A percentile compares a stretch with the other conserved stretches of the same genome.
Evolutionary conservation across 176 grass and related monocot genomes (phyloP).

Genomic region (Juncus effusus): DNA sequence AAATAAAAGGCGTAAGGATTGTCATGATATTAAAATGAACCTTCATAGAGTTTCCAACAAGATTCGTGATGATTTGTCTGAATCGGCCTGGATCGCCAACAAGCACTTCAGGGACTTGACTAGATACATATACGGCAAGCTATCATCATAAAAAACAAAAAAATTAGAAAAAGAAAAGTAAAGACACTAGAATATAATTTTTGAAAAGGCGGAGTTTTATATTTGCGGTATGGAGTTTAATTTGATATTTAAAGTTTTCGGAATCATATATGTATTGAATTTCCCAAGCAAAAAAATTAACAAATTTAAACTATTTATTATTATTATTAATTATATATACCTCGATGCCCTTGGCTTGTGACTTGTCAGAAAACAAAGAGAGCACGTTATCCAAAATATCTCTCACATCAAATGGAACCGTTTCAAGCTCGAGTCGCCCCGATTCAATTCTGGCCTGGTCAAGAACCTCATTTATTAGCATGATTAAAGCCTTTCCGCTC

Average conservation of each 20-base stretch:
- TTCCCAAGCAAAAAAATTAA: neutral
- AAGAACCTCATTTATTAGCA: conserved; percentile 85
- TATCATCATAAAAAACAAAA: conserved; percentile 28
- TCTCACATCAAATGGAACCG: conserved; percentile 63
- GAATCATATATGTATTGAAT: too few species aligned
- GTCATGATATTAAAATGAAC: conserved; percentile 35
- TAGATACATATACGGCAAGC: conserved; percentile 65
- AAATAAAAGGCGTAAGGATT: neutral
- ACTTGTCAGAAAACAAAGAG: conserved; percentile 73
- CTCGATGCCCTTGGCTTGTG: conserved; percentile 69
- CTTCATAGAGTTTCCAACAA: conserved; percentile 85
- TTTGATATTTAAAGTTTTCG: conserved; percentile 3
- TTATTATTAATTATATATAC: conserved; percentile 22
- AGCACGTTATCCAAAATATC: conserved; percentile 78
- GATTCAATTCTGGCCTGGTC: conserved; percentile 86
- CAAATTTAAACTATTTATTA: neutral
- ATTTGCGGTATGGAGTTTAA: too few species aligned
- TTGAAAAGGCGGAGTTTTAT: neutral
- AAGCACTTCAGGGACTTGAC: conserved; percentile 56
- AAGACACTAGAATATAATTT: neutral
- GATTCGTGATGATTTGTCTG: conserved; percentile 74
- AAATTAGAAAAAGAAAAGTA: conserved; percentile 17
- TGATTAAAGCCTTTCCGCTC: conserved; percentile 66
- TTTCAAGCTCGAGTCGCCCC: conserved; percentile 65
- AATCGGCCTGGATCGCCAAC: conserved; percentile 63